Base-by-base conservation (phyloP, 108 stramenopile genomes). In the Skeletonema tropicum region DNA sequence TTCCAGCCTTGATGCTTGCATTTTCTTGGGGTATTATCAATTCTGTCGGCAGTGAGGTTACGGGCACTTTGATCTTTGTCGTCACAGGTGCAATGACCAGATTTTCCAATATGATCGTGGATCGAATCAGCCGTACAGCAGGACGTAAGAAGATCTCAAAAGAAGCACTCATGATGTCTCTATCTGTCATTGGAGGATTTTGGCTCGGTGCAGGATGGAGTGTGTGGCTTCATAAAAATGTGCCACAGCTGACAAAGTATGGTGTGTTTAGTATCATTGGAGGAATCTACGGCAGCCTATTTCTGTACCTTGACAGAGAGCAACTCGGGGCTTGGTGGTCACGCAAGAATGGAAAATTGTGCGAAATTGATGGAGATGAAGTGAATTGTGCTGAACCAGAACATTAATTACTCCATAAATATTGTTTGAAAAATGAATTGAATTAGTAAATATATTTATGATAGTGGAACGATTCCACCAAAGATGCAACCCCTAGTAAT, bases 1-100 rank as follows among this genome's bases (percentile, higher is more conserved):
- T 86, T 23, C 85, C 89, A 14, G 81, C 77, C 12, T 39, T 79
- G 25, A 36, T 89, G 61, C 58, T 89, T 45, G 49, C 77, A 42
- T 64, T 48, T 67, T 80, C 73, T 33, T 89, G 81, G 77, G 86
- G 82, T 4, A 69, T 87, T 23, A 76, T 85, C 72, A 89, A 89
- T 63, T 79, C 79, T 3, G 76, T 89, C 23, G 89, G 89, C 14
- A 74, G 48, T 57, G 83, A 89, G 57, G 71, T 75, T 3, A 80
- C 89, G 1, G 89, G 87, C 14, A 87, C 82, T 9, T 36, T 85
- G 6, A 80, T 82, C 11, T 89, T 87, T 67, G 89, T 89, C n/a
- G 68, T 89, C 15, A 89, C 89, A 23, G 89, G 89, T 59, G 85
- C 85, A 71, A 73, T 84, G 80, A 83, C 79, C 39, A 61, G 74